A percentile compares a stretch with the other conserved stretches of the same genome.
Evolutionary conservation across 2,329 filamentous ascomycete genomes (phyloP).

Genomic region (Trichophyton equinum): DNA sequence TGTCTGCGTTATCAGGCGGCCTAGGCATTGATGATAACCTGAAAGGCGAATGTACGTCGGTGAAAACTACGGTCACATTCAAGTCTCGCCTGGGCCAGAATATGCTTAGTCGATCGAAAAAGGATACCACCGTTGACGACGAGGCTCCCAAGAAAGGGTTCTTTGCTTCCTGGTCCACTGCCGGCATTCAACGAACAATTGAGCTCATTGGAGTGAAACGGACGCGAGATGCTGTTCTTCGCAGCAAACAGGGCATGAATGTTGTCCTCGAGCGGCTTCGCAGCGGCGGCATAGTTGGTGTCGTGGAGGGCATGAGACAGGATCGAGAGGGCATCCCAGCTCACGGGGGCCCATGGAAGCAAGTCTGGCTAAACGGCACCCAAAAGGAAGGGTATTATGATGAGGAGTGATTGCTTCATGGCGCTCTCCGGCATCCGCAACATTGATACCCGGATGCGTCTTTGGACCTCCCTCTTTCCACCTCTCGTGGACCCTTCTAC

Average conservation of each 20-base stretch:
- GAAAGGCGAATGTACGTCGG: constrained; percentile 40
- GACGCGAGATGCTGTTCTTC: constrained; percentile 47
- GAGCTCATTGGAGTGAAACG: constrained; percentile 50
- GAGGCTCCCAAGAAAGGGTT: constrained; percentile 44
- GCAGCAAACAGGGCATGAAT: constrained; percentile 55
- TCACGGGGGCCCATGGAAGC: constrained; percentile 31
- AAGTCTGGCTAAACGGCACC: constrained; percentile 27
- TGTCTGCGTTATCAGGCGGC: constrained; percentile 12
- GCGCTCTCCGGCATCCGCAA: neutral
- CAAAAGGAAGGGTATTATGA: constrained; percentile 6
- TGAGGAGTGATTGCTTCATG: constrained; percentile 3
- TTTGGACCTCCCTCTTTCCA: neutral
- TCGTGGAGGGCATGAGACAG: constrained; percentile 57
- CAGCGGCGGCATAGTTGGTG: constrained; percentile 52
- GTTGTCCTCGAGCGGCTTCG: constrained; percentile 52
- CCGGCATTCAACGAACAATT: constrained; percentile 49
- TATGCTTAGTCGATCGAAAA: constrained; percentile 33
- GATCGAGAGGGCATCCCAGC: constrained; percentile 40
- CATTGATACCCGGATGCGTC: neutral
- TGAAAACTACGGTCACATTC: constrained; percentile 50
- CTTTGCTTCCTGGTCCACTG: constrained; percentile 47
- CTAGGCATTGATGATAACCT: constrained; percentile 26
- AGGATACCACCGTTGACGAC: constrained; percentile 31
- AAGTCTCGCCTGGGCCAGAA: constrained; percentile 49
- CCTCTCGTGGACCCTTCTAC: neutral